phyloP scores from a whole-genome alignment of 768 basidiomycete genomes.

The Hebeloma cylindrosporum region DNA sequence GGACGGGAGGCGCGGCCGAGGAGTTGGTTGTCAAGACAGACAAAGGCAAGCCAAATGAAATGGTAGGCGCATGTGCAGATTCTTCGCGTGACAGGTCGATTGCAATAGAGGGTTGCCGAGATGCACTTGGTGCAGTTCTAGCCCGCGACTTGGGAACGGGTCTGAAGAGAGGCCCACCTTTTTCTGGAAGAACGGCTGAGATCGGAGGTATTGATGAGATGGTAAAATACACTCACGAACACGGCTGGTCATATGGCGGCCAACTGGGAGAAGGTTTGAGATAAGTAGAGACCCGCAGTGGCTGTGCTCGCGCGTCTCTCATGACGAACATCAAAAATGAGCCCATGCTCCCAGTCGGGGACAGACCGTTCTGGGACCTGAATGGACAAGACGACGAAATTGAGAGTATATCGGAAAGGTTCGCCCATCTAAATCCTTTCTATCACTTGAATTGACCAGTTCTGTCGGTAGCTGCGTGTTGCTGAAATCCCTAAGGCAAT shows the following conservation, averaged over 20 bases:
- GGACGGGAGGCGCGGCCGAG: no score
- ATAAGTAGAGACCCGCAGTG: slow-evolving; percentile 2
- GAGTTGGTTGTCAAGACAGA: no score
- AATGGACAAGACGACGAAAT: slow-evolving; percentile 46
- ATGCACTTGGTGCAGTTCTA: slow-evolving; percentile 32
- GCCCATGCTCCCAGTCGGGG: slow-evolving; percentile 53
- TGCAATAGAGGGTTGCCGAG: slow-evolving; percentile 30
- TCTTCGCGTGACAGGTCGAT: slow-evolving; percentile 12
- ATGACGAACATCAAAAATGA: slow-evolving; percentile 17
- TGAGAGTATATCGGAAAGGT: slow-evolving; percentile 62
- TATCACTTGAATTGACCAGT: slow-evolving; percentile 1
- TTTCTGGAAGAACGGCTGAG: slow-evolving; percentile 45
- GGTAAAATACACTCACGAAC: slow-evolving; percentile 55
- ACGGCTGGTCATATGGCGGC: slow-evolving; percentile 45
- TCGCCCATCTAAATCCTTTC: background rate
- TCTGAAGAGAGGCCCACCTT: slow-evolving; percentile 67
- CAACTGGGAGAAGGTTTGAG: slow-evolving; percentile 1
- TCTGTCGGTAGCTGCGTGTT: slow-evolving; percentile 54
- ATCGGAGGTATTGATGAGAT: slow-evolving; percentile 9
- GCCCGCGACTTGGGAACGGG: slow-evolving; percentile 61
- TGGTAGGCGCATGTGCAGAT: background rate
- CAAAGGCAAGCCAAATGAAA: no score
- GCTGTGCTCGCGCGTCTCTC: slow-evolving; percentile 11
- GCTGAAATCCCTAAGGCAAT: slow-evolving; percentile 70
- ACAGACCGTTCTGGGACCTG: slow-evolving; percentile 60